Percentiles rank a stretch among this genome's conserved stretches.
phyloP scores from a whole-genome alignment of 2,329 filamentous ascomycete species.

The Aspergillus caelatus region DNA sequence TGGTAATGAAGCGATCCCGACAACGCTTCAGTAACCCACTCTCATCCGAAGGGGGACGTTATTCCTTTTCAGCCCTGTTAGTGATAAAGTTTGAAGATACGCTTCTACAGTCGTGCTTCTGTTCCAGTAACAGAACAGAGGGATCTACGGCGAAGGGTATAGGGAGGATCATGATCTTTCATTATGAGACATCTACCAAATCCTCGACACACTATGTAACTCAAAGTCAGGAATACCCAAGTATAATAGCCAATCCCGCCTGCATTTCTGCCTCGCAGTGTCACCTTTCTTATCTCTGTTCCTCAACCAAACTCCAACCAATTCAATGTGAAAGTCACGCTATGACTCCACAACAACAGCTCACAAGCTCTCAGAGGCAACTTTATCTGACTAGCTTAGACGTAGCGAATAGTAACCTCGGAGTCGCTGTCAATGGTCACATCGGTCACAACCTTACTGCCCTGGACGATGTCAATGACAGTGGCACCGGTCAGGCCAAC shows the following conservation, averaged over 20 bases:
- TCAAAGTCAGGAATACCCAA: background rate
- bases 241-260: background rate
- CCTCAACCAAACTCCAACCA: background rate
- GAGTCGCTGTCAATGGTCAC: conserved; percentile 20
- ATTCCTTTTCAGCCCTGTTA: too few species aligned
- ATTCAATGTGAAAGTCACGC: too few species aligned
- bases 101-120: too few species aligned
- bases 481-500: conserved; percentile 41
- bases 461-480: conserved; percentile 52
- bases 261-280: background rate
- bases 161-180: background rate
- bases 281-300: background rate
- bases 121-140: too few species aligned
- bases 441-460: conserved; percentile 38
- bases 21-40: too few species aligned
- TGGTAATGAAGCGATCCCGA: too few species aligned
- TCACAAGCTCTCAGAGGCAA: background rate
- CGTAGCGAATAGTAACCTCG: conserved; percentile 30
- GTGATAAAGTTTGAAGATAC: too few species aligned
- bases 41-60: too few species aligned
- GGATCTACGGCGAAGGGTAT: background rate
- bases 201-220: background rate
- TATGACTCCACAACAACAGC: background rate
- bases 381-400: background rate
- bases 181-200: background rate